Conservation (phyloP, 805 yeast genomes). For the Komagataella pastoris region DNA sequence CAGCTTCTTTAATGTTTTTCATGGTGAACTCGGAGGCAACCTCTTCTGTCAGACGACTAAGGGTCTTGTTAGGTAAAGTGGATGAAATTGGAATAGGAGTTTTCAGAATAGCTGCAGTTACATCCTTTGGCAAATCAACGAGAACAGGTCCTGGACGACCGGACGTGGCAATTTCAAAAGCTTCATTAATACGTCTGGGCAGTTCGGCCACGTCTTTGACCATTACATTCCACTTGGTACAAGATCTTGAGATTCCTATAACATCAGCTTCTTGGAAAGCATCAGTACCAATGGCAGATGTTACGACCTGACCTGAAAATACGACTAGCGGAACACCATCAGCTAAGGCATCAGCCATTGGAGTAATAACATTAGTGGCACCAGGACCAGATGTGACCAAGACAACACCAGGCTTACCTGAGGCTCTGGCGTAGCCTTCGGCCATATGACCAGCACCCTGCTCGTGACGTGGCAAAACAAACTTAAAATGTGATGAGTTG, state of each 20-base stretch:
- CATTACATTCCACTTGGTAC: constrained; percentile 99
- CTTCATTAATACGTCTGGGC: constrained; percentile 93
- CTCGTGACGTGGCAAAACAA: constrained; percentile 91
- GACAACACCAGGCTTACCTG: constrained; percentile 95
- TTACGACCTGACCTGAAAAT: constrained; percentile 95
- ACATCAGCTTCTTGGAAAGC: constrained; percentile 99
- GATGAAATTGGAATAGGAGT: constrained; percentile 73
- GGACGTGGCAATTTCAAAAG: constrained; percentile 88
- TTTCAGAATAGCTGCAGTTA: constrained; percentile 81
- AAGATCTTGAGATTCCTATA: constrained; percentile 89
- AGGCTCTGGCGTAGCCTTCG: constrained; percentile 93
- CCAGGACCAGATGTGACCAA: constrained; percentile 99
- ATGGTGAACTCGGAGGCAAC: constrained; percentile 64
- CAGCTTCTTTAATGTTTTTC: constrained; percentile 65
- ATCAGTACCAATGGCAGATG: constrained; percentile 93
- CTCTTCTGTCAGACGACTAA: constrained; percentile 54
- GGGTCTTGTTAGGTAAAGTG: constrained; percentile 64
- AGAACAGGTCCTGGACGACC: constrained; percentile 99
- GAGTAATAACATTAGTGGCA: constrained; percentile 97
- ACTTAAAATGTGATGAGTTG: constrained; percentile 78
- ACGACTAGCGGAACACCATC: constrained; percentile 97
- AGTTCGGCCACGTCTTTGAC: constrained; percentile 88
- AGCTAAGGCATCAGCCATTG: constrained; percentile 93
- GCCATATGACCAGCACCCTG: constrained; percentile 99
- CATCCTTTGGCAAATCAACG: constrained; percentile 96